A percentile compares a stretch with the other conserved stretches of the same genome.
Conservation (phyloP, 371 early-diverging fungal genomes). For the Phascolomyces articulosus region DNA sequence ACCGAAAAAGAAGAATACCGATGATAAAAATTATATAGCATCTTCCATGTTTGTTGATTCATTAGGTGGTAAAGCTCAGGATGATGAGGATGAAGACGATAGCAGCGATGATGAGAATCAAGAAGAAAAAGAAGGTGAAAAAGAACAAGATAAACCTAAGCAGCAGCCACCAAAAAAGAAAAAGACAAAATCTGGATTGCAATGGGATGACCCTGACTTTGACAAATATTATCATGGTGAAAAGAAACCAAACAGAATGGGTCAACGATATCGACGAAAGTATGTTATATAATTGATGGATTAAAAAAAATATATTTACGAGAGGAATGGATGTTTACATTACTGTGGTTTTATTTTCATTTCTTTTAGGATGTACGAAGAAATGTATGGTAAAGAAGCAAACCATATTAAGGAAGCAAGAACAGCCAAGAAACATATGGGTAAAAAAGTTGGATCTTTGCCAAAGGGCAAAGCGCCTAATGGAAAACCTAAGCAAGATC, state of each 20-base stretch:
- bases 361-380: constrained; percentile 37
- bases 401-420: constrained; percentile 38
- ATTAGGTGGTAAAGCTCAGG: constrained; percentile 21
- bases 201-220: constrained; percentile 38
- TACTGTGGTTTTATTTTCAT: not conserved
- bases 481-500: constrained; percentile 10
- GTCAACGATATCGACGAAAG: constrained; percentile 49
- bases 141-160: not conserved
- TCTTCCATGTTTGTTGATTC: constrained; percentile 42
- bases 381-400: constrained; percentile 43
- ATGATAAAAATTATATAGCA: not conserved
- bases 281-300: constrained; percentile 12
- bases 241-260: constrained; percentile 42
- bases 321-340: not conserved
- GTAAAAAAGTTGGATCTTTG: not conserved
- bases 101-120: not conserved
- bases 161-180: not conserved
- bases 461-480: not conserved
- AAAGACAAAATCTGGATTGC: constrained; percentile 13
- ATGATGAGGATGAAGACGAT: constrained; percentile 16
- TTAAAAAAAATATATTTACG: no score
- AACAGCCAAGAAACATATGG: constrained; percentile 2
- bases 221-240: constrained; percentile 43
- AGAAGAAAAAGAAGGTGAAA: not conserved
- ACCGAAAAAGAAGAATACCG: not conserved